Evolutionary conservation across 371 early-diverging fungal genomes (phyloP).

Genomic region (Syncephalastrum contaminatum): DNA sequence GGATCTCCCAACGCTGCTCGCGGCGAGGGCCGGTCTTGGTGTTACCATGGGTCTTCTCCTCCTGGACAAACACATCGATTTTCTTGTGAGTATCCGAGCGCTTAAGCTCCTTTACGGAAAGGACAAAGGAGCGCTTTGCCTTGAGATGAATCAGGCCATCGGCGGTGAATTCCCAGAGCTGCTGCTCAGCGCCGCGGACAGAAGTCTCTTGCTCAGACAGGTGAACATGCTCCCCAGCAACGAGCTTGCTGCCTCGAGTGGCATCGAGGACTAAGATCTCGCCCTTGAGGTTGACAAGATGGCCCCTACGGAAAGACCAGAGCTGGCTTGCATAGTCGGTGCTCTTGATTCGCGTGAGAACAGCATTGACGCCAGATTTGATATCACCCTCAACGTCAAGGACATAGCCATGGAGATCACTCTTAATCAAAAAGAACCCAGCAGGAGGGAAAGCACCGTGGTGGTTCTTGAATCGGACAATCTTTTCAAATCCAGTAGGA

Average conservation of each 20-base stretch:
- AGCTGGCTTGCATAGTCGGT: constrained; percentile 49
- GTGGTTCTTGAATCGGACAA: constrained; percentile 38
- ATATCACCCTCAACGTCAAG: constrained; percentile 32
- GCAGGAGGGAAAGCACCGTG: constrained; percentile 26
- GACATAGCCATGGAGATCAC: constrained; percentile 41
- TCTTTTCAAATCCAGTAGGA: constrained; percentile 43
- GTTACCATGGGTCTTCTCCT: constrained; percentile 30
- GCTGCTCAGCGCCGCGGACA: constrained; percentile 25
- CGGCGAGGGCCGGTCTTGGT: constrained; percentile 29
- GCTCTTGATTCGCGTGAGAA: constrained; percentile 29
- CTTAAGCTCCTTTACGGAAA: constrained; percentile 35
- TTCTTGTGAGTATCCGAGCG: constrained; percentile 17
- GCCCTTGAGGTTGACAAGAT: constrained; percentile 49
- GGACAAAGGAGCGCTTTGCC: constrained; percentile 29
- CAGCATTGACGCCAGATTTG: constrained; percentile 20
- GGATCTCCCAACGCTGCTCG: constrained; percentile 45
- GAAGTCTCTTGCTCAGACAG: constrained; percentile 17
- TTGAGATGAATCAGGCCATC: constrained; percentile 29
- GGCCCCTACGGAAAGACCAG: constrained; percentile 51
- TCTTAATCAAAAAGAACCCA: constrained; percentile 48
- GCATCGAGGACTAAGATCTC: constrained; percentile 35
- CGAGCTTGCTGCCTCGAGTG: constrained; percentile 15
- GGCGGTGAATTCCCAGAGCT: constrained; percentile 33
- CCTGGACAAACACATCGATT: constrained; percentile 40
- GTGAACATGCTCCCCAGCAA: constrained; percentile 31